Evolutionary conservation across 2,329 filamentous ascomycete genomes (phyloP).

Genomic region (Clarireedia paspali): DNA sequence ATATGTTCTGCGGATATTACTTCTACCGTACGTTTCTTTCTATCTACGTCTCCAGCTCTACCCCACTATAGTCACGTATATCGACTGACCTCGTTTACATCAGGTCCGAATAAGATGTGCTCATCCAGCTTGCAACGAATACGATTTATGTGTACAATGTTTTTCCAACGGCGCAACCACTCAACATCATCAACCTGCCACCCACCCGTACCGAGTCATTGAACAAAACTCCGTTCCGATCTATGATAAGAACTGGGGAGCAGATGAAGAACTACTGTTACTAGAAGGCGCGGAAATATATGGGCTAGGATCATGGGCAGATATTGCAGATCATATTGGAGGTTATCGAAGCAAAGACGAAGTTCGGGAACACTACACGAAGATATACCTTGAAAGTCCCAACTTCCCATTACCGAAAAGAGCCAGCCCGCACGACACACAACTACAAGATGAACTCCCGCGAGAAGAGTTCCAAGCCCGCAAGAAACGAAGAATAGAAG

Average conservation of each 20-base stretch:
- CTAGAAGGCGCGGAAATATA: constrained; percentile 95
- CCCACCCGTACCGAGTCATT: constrained; percentile 86
- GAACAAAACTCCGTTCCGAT: constrained; percentile 98
- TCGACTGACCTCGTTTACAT: constrained; percentile 3
- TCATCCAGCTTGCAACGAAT: constrained; percentile 69
- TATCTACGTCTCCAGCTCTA: neutral
- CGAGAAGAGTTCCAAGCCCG: constrained; percentile 87
- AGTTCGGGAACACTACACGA: constrained; percentile 87
- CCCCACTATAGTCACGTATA: neutral
- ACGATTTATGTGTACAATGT: constrained; percentile 93
- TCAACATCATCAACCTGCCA: constrained; percentile 77
- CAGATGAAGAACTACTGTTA: constrained; percentile 89
- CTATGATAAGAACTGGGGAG: constrained; percentile 90
- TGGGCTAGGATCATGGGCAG: constrained; percentile 92
- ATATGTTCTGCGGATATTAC: constrained; percentile 96
- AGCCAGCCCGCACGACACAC: constrained; percentile 74
- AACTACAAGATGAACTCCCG: constrained; percentile 70
- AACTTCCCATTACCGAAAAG: constrained; percentile 81
- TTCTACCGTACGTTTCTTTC: constrained; percentile 65
- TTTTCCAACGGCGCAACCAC: constrained; percentile 77
- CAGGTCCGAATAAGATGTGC: constrained; percentile 94
- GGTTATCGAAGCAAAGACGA: constrained; percentile 93
- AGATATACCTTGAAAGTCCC: constrained; percentile 76
- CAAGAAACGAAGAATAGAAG: constrained; percentile 90
- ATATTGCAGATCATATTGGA: constrained; percentile 96